Evolutionary conservation across 192 early-diverging fungal species (phyloP).

Genomic region (Coemansia sp.): DNA sequence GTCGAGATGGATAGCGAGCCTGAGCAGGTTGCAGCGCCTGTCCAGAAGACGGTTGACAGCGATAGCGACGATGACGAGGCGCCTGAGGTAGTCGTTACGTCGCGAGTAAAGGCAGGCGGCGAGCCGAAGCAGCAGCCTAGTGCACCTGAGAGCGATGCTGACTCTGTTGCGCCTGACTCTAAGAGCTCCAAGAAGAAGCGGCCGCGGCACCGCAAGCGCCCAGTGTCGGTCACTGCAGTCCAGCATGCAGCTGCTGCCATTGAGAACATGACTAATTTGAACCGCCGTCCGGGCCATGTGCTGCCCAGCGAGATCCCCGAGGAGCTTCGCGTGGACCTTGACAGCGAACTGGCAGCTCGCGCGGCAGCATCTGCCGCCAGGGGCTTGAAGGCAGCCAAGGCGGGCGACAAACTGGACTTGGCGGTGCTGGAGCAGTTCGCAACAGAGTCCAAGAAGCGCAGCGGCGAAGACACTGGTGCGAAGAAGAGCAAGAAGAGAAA

Average conservation of each 20-base stretch:
- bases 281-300: not conserved
- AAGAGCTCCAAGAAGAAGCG: constrained; percentile 39
- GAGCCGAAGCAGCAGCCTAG: not conserved
- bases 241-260: constrained; percentile 17
- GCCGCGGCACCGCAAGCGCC: constrained; percentile 45
- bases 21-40: not conserved
- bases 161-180: not conserved
- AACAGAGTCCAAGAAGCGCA: constrained; percentile 20
- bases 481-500: constrained; percentile 29
- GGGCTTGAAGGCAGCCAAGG: not conserved
- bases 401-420: constrained; percentile 32
- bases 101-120: constrained; percentile 18
- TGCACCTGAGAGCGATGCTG: constrained; percentile 3
- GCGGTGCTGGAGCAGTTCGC: constrained; percentile 49
- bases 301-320: constrained; percentile 44
- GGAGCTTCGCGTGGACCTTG: constrained; percentile 37
- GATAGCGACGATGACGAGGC: constrained; percentile 45
- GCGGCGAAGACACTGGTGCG: not conserved
- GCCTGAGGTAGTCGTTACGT: constrained; percentile 40
- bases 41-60: constrained; percentile 6
- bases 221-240: constrained; percentile 14
- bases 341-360: constrained; percentile 5
- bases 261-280: constrained; percentile 22
- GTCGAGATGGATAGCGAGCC: constrained; percentile 21
- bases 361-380: not conserved